Evolutionary conservation across 768 basidiomycete genomes (phyloP), one percentile per base, ranked within the genome.

Genomic region (Hysterangium stoloniferum): DNA sequence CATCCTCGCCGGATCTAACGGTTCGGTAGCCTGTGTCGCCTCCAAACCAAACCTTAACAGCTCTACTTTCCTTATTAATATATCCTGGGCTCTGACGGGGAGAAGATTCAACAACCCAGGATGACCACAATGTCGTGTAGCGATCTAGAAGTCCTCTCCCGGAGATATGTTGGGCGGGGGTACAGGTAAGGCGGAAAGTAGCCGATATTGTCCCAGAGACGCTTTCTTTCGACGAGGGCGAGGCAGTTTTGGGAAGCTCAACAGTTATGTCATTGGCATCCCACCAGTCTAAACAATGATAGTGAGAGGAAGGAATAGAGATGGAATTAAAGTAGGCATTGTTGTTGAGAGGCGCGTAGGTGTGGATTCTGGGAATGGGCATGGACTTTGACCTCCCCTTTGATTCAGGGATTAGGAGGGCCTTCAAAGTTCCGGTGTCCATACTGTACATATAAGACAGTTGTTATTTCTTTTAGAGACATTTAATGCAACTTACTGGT

Each of bases 221-320:
- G 12, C 31, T 31, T 24, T 25, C 8, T 11, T n/a, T 6, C 20
- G 35, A 17, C 35, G 45, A 17, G 6, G n/a, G 20, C 17, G 29
- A 22, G 43, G 15, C 51, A n/a, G 41, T 45, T 19, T 38, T 28
- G 45, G 20, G n/a, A 32, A 28, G 28, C 15, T 41, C 37, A 13
- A 32, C 7, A 25, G 34, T 53, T 54, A 64, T 37, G 20, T 62
- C 55, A 48, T 66, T 67, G 7, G 66, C 65, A 19, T 78, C 73
- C 78, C 80, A 82, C 82, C 82, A 85, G 61, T 85, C 82, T 59
- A 84, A 64, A 58, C 75, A 73, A 49, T 77, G 72, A 7, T 72
- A 66, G 38, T 73, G 61, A 4, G 62, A 59, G 1, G 60, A 54
- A 0, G 70, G 67, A 24, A 78, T 64, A 5, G 69, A 69, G 13